These are phyloP conservation scores for Cenchrus americanus DNA, from an alignment of 176 grass and related monocot species.

Conservation along the genomic window DNA sequence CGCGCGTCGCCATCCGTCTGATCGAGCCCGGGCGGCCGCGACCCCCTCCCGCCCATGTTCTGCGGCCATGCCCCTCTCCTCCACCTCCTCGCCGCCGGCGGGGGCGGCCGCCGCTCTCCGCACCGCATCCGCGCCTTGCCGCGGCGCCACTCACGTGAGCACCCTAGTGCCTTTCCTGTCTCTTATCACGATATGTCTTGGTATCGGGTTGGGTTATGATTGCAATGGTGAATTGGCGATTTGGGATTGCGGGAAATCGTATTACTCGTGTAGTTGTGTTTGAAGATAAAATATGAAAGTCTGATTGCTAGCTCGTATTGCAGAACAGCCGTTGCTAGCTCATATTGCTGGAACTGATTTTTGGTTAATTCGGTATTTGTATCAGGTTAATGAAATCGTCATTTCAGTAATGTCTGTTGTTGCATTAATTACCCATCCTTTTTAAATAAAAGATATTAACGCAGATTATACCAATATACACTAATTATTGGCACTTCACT, in stretches of 20 bases:
- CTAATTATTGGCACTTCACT: background rate
- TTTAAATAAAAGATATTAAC: background rate
- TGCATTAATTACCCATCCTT: background rate
- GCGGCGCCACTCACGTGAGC: slow-evolving; percentile 36
- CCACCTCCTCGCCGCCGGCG: slow-evolving; percentile 30
- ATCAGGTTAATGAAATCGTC: background rate
- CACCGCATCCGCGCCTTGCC: slow-evolving; percentile 35
- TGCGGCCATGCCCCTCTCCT: slow-evolving; percentile 50
- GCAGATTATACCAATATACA: background rate
- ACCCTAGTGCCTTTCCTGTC: background rate
- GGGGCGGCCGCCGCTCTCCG: slow-evolving; percentile 24
- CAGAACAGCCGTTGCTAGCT: background rate
- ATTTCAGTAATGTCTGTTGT: background rate
- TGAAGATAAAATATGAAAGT: background rate
- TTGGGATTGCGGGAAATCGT: background rate
- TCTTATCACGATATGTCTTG: background rate
- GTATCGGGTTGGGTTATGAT: background rate
- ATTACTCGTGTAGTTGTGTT: background rate
- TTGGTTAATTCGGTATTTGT: background rate
- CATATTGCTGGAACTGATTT: background rate
- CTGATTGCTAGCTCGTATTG: background rate
- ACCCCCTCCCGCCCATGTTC: slow-evolving; percentile 30
- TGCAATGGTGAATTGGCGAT: too few species aligned
- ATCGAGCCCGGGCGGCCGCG: slow-evolving; percentile 33
- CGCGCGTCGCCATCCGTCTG: slow-evolving; percentile 8